These are phyloP conservation scores for Colletotrichum sp. DNA, from an alignment of 2,329 filamentous ascomycete genomes.

Conservation along the genomic window DNA sequence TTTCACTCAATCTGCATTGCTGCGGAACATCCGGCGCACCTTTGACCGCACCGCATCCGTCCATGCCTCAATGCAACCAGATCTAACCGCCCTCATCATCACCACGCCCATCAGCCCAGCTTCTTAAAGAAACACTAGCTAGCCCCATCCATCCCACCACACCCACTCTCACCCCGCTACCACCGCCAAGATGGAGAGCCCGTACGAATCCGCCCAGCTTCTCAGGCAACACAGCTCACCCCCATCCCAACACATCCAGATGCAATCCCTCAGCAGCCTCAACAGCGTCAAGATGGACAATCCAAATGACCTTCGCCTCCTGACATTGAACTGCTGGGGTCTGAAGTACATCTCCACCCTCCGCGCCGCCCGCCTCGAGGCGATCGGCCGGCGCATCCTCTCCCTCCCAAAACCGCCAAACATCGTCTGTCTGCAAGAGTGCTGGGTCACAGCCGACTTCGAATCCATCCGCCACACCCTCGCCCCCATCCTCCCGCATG, in stretches of 20 bases:
- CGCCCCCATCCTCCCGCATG: slow-evolving; percentile 78
- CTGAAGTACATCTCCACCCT: slow-evolving; percentile 84
- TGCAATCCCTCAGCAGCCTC: neutral
- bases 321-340: slow-evolving; percentile 97
- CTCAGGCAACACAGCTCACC: neutral
- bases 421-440: slow-evolving; percentile 94
- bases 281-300: slow-evolving; percentile 28
- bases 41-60: neutral
- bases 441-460: slow-evolving; percentile 89
- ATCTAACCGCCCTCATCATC: neutral
- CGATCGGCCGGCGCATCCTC: slow-evolving; percentile 85
- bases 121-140: neutral
- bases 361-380: slow-evolving; percentile 76
- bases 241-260: neutral
- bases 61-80: neutral
- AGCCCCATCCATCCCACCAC: neutral
- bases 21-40: neutral
- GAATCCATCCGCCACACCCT: slow-evolving; percentile 76
- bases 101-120: neutral
- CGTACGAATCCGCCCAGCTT: neutral
- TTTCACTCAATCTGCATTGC: neutral
- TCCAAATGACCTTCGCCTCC: slow-evolving; percentile 71
- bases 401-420: slow-evolving; percentile 71
- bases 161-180: neutral
- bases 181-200: neutral